These are phyloP conservation scores for Diaporthe citri DNA, from an alignment of 2,329 filamentous ascomycete species.

Conservation along the genomic window DNA sequence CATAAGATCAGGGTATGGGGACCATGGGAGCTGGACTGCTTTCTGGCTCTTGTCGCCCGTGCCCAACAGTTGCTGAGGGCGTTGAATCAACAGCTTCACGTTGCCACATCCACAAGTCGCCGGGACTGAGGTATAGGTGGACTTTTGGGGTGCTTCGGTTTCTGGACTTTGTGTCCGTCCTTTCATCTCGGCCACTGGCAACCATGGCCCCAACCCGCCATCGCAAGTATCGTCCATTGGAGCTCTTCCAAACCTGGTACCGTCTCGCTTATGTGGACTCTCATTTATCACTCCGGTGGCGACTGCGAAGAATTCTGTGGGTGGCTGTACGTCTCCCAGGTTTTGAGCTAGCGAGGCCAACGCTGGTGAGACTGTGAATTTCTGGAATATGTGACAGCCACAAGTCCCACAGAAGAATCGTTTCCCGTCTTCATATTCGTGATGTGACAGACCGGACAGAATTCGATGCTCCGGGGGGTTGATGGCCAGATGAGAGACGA, in stretches of 20 bases:
- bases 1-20: constrained; percentile 66
- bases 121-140: constrained; percentile 32
- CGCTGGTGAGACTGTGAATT: constrained; percentile 16
- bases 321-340: constrained; percentile 42
- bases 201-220: constrained; percentile 53
- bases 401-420: constrained; percentile 56
- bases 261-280: background rate
- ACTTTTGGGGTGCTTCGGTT: too few species aligned
- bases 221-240: constrained; percentile 50
- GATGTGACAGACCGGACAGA: constrained; percentile 31
- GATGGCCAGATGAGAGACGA: constrained; percentile 53
- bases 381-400: constrained; percentile 57
- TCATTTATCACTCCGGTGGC: constrained; percentile 53
- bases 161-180: background rate
- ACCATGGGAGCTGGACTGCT: constrained; percentile 49
- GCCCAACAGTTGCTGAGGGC: constrained; percentile 55
- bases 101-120: constrained; percentile 62
- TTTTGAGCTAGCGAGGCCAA: background rate
- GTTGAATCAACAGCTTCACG: constrained; percentile 68
- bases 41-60: constrained; percentile 52
- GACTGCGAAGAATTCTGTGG: constrained; percentile 45
- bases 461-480: constrained; percentile 41
- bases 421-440: constrained; percentile 20
- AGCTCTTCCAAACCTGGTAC: background rate
- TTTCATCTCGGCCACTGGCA: constrained; percentile 39